Evolutionary conservation across 441 rosid genomes (phyloP).

Genomic region (Breynia disticha): DNA sequence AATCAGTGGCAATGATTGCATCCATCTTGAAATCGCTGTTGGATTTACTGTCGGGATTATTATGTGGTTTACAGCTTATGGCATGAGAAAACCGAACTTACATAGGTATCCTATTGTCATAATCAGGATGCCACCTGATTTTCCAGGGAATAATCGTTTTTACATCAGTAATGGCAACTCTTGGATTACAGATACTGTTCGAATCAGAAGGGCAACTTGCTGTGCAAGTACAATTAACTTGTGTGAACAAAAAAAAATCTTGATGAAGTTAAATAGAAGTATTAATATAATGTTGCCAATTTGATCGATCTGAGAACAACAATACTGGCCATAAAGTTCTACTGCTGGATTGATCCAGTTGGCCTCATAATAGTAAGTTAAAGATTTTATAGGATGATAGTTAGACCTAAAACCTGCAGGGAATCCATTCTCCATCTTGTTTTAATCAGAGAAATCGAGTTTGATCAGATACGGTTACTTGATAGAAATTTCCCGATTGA

Average conservation of each 20-base stretch:
- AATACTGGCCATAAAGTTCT: constrained; percentile 41
- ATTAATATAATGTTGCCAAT: constrained; percentile 23
- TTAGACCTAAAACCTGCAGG: no score
- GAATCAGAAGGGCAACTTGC: constrained; percentile 44
- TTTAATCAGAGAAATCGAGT: no score
- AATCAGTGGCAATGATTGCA: constrained; percentile 55
- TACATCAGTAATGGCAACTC: constrained; percentile 57
- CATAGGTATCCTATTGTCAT: constrained; percentile 48
- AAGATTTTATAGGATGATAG: not conserved
- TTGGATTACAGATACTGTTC: constrained; percentile 44
- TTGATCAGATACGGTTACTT: constrained; percentile 22
- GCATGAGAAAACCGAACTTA: constrained; percentile 39
- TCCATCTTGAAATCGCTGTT: constrained; percentile 52
- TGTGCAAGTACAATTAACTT: constrained; percentile 16
- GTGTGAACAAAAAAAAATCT: no score
- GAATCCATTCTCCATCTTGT: no score
- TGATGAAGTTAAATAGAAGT: not conserved
- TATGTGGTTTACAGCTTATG: constrained; percentile 42
- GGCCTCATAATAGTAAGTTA: constrained; percentile 52
- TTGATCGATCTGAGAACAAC: constrained; percentile 52
- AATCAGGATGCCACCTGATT: constrained; percentile 51
- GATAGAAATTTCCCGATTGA: no score
- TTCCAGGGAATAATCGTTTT: constrained; percentile 51
- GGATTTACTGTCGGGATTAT: constrained; percentile 64
- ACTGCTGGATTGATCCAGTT: constrained; percentile 67